phyloP scores from a whole-genome alignment of 441 rosid genomes.

The Erysimum pusillum region DNA sequence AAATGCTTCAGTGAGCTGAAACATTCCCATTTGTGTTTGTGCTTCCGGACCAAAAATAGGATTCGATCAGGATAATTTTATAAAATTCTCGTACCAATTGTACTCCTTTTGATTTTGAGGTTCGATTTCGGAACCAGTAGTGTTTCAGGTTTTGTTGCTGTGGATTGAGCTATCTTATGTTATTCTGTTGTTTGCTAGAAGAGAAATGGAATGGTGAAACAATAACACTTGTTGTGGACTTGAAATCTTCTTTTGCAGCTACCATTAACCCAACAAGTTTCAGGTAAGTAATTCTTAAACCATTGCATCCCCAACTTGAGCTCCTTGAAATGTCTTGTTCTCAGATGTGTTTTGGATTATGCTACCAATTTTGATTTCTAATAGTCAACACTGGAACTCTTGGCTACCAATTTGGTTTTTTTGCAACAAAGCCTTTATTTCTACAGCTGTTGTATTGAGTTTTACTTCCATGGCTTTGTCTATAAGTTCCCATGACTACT shows the following conservation, averaged over 20 bases:
- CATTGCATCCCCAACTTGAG: neutral
- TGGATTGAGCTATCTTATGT: slow-evolving; percentile 13
- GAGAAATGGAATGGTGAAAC: slow-evolving; percentile 1
- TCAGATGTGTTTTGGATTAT: neutral
- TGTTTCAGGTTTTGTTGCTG: slow-evolving; percentile 26
- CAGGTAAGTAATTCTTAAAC: slow-evolving; percentile 9
- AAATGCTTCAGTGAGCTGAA: slow-evolving; percentile 2
- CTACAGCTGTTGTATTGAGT: neutral
- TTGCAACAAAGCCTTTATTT: neutral
- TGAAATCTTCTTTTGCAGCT: slow-evolving; percentile 8
- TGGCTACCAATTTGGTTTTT: slow-evolving; percentile 5
- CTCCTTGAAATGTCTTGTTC: neutral
- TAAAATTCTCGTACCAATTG: neutral
- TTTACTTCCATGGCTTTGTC: neutral
- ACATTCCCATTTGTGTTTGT: slow-evolving; percentile 2
- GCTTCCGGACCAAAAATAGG: neutral
- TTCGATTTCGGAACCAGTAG: slow-evolving; percentile 12
- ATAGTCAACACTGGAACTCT: neutral
- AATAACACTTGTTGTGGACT: neutral
- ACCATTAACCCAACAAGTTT: slow-evolving; percentile 6
- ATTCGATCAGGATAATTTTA: slow-evolving; percentile 12
- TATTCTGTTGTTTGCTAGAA: slow-evolving; percentile 22
- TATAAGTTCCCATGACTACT: neutral
- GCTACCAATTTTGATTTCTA: neutral
- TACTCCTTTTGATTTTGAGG: neutral